Conservation (phyloP, 345 rosid species). For the Populus tremula region DNA sequence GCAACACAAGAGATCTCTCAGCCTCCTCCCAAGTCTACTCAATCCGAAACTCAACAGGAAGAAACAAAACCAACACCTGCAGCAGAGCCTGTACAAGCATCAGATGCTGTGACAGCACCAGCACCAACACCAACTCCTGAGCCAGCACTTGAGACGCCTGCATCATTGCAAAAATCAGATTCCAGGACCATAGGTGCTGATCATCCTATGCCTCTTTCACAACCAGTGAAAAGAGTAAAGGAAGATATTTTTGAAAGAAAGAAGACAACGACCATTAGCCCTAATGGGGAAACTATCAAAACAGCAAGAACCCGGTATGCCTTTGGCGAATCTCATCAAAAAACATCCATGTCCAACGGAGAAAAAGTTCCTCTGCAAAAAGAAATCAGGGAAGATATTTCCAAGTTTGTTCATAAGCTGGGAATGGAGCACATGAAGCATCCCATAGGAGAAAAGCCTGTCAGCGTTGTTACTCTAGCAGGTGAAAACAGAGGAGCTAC, state of each 20-base stretch:
- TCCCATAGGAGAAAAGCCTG: slow-evolving; percentile 38
- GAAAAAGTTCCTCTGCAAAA: slow-evolving; percentile 42
- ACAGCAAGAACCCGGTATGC: slow-evolving; percentile 16
- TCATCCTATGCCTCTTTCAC: slow-evolving; percentile 3
- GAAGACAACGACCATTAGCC: slow-evolving; percentile 16
- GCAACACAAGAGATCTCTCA: slow-evolving; percentile 13
- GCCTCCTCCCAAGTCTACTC: slow-evolving; percentile 8
- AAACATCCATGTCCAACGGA: slow-evolving; percentile 19
- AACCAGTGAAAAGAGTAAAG: slow-evolving; percentile 15
- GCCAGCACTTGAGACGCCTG: slow-evolving; percentile 18
- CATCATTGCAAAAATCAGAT: slow-evolving; percentile 11
- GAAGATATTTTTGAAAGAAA: slow-evolving; percentile 29
- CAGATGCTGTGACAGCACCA: slow-evolving; percentile 5
- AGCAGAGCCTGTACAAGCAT: slow-evolving; percentile 11
- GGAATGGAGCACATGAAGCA: slow-evolving; percentile 38
- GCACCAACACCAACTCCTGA: slow-evolving; percentile 3
- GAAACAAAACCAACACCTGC: slow-evolving; percentile 5
- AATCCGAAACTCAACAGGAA: slow-evolving; percentile 8
- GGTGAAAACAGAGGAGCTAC: slow-evolving; percentile 90
- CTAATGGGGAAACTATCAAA: slow-evolving; percentile 29
- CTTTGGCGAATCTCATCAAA: slow-evolving; percentile 20
- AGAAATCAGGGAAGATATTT: slow-evolving; percentile 58
- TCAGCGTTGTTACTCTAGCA: slow-evolving; percentile 53
- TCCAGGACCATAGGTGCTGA: background rate
- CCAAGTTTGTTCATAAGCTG: slow-evolving; percentile 55